Evolutionary conservation across 495 filamentous ascomycete species (phyloP).

Genomic region (Hyaloscypha finlandica): DNA sequence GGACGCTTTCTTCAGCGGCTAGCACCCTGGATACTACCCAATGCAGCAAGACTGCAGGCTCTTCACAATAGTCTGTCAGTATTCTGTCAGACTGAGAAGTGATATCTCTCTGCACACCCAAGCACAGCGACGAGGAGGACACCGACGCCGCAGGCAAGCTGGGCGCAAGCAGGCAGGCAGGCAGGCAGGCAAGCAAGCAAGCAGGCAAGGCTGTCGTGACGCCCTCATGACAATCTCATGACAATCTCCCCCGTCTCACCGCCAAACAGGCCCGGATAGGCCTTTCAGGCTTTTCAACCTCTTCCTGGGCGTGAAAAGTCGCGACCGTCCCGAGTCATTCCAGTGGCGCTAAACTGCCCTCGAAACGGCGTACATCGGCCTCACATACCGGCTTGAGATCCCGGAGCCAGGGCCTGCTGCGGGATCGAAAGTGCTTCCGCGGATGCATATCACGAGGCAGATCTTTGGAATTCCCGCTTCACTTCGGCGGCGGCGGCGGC

Average conservation of each 20-base stretch:
- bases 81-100: slow-evolving; percentile 1
- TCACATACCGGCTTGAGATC: background rate
- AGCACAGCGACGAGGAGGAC: background rate
- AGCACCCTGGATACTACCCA: background rate
- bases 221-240: background rate
- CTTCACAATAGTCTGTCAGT: background rate
- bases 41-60: background rate
- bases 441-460: slow-evolving; percentile 10
- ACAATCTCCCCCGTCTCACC: background rate
- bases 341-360: background rate
- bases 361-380: background rate
- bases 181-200: background rate
- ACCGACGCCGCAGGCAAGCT: background rate
- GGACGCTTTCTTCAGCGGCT: background rate
- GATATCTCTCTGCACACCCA: background rate
- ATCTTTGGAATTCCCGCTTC: background rate
- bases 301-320: background rate
- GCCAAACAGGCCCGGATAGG: background rate
- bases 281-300: background rate
- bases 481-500: background rate
- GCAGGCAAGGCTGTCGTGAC: background rate
- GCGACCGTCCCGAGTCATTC: background rate
- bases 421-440: background rate
- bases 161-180: background rate
- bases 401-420: background rate